Conservation (phyloP, 2,329 filamentous ascomycete species). For the Xylaria sp. region DNA sequence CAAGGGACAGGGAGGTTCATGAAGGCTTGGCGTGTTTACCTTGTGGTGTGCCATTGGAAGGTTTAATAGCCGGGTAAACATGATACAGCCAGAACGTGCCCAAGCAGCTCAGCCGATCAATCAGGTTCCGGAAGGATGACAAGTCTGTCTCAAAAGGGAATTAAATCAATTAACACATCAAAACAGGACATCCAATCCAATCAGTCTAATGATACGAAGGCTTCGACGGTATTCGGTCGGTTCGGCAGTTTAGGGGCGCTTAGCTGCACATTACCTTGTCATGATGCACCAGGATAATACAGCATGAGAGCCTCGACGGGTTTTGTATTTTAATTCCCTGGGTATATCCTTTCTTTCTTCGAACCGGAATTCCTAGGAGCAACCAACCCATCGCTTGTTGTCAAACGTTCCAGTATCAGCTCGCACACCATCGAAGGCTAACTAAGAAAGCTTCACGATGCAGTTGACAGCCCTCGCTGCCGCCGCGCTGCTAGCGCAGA, state of each 20-base stretch:
- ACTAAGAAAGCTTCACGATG: conserved; percentile 43
- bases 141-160: conserved; percentile 42
- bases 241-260: conserved; percentile 45
- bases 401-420: conserved; percentile 13
- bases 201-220: conserved; percentile 36
- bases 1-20: conserved; percentile 21
- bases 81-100: conserved; percentile 46
- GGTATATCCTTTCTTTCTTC: conserved; percentile 33
- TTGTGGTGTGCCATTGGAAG: conserved; percentile 44
- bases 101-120: conserved; percentile 43
- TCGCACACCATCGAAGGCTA: conserved; percentile 12
- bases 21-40: conserved; percentile 42
- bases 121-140: conserved; percentile 44
- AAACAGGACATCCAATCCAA: conserved; percentile 42
- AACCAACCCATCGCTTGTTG: conserved; percentile 1
- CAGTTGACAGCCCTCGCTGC: conserved; percentile 50
- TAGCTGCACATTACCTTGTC: conserved; percentile 35
- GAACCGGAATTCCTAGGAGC: conserved; percentile 1
- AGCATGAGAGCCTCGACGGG: conserved; percentile 38
- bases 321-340: conserved; percentile 40
- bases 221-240: conserved; percentile 39
- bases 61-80: conserved; percentile 48
- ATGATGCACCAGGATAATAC: conserved; percentile 43
- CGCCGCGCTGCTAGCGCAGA: conserved; percentile 48
- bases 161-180: conserved; percentile 43